Evolutionary conservation across 2,329 filamentous ascomycete species (phyloP).

Genomic region (Colletotrichum spinosum): DNA sequence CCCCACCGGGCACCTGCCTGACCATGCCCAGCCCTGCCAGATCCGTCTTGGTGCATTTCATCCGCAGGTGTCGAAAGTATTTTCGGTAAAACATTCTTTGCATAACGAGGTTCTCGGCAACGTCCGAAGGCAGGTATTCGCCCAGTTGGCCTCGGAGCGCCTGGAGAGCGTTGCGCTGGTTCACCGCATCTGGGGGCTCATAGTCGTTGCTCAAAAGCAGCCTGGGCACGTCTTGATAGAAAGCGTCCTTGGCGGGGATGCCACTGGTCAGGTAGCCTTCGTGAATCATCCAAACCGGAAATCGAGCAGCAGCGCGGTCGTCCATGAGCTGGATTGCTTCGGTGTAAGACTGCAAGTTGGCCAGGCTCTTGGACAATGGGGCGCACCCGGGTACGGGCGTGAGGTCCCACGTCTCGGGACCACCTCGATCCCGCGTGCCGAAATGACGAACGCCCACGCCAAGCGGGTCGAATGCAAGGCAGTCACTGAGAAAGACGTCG

Average conservation of each 20-base stretch:
- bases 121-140: conserved; percentile 22
- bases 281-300: conserved; percentile 38
- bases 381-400: conserved; percentile 34
- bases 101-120: conserved; percentile 30
- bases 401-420: conserved; percentile 37
- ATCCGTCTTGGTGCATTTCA: conserved; percentile 37
- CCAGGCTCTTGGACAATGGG: conserved; percentile 29
- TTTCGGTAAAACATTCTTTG: conserved; percentile 38
- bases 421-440: conserved; percentile 32
- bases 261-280: conserved; percentile 35
- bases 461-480: conserved; percentile 34
- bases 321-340: conserved; percentile 37
- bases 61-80: conserved; percentile 34
- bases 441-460: conserved; percentile 35
- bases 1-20: conserved; percentile 22
- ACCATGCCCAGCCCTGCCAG: conserved; percentile 35
- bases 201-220: conserved; percentile 33
- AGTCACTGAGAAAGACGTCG: conserved; percentile 36
- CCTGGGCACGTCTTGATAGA: conserved; percentile 30
- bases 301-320: conserved; percentile 30
- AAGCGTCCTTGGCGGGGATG: conserved; percentile 30
- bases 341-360: conserved; percentile 33
- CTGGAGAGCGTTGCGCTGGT: conserved; percentile 31
- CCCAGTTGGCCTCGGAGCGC: conserved; percentile 21
- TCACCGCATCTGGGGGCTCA: conserved; percentile 30